phyloP scores from a whole-genome alignment of 2,329 filamentous ascomycete species.

The Cephalotrichum gorgonifer region DNA sequence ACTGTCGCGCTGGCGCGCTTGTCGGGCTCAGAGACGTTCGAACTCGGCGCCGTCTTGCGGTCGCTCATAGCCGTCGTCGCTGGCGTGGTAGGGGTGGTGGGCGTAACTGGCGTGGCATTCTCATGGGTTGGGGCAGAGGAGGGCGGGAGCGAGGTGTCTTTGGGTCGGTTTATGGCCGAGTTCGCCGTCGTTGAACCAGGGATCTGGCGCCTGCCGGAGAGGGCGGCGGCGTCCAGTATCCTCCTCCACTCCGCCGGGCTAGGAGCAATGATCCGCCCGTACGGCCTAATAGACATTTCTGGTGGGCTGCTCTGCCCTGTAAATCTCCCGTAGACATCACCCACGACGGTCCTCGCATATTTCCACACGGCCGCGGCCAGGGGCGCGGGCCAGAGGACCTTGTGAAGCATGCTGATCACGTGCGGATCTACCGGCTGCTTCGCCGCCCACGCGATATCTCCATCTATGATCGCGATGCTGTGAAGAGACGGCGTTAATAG shows the following conservation, averaged over 20 bases:
- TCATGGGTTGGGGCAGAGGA: background rate
- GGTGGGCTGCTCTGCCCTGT: background rate
- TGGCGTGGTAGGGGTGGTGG: background rate
- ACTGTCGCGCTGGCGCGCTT: background rate
- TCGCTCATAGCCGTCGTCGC: background rate
- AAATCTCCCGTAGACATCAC: background rate
- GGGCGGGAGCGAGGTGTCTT: background rate
- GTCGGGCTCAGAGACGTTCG: background rate
- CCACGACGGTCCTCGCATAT: background rate
- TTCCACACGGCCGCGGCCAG: background rate
- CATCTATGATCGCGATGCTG: background rate
- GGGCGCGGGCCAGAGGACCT: conserved; percentile 1
- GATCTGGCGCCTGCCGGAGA: background rate
- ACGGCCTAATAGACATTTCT: background rate
- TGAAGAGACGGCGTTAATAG: background rate
- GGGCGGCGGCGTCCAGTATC: background rate
- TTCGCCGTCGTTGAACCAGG: background rate
- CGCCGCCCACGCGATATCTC: background rate
- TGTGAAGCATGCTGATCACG: conserved; percentile 1
- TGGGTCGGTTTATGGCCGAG: background rate
- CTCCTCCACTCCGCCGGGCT: background rate
- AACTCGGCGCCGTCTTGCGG: background rate
- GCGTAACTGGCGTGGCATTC: background rate
- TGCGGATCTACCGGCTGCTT: conserved; percentile 1
- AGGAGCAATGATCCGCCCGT: background rate